Conservation (phyloP, 2,329 filamentous ascomycete genomes). For the Malbranchea zuffiana region DNA sequence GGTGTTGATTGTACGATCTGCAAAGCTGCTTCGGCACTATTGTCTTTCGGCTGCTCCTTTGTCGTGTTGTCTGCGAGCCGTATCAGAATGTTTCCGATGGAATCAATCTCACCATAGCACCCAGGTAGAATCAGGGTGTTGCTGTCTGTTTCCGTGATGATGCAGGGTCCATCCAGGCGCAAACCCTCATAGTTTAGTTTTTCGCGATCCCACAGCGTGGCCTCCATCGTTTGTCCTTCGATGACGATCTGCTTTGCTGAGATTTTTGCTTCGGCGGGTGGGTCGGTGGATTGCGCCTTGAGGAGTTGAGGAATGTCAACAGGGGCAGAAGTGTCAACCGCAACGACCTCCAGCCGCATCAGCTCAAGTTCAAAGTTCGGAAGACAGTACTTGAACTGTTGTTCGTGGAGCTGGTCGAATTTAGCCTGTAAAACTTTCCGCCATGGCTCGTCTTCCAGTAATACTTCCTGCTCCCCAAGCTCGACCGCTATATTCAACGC, state of each 20-base stretch:
- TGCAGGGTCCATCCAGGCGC: slow-evolving; percentile 38
- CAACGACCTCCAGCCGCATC: slow-evolving; percentile 38
- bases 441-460: slow-evolving; percentile 21
- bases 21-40: too few species aligned
- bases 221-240: too few species aligned
- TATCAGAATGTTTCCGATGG: slow-evolving; percentile 42
- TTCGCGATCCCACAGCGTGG: too few species aligned
- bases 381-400: slow-evolving; percentile 39
- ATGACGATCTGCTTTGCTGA: too few species aligned
- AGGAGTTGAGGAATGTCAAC: slow-evolving; percentile 30
- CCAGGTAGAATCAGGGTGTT: slow-evolving; percentile 42
- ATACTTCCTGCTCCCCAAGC: slow-evolving; percentile 27
- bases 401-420: slow-evolving; percentile 35
- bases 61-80: too few species aligned
- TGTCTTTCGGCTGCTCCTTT: too few species aligned
- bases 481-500: slow-evolving; percentile 30
- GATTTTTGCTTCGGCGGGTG: too few species aligned
- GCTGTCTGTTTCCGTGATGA: slow-evolving; percentile 26
- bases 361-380: slow-evolving; percentile 37
- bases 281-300: too few species aligned
- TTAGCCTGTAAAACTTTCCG: slow-evolving; percentile 26
- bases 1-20: slow-evolving; percentile 33
- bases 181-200: too few species aligned
- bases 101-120: slow-evolving; percentile 38
- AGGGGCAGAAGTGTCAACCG: slow-evolving; percentile 34